A percentile compares a stretch with the other conserved stretches of the same genome.
Conservation (phyloP, 2,329 filamentous ascomycete genomes). For the Sporothrix globosa region DNA sequence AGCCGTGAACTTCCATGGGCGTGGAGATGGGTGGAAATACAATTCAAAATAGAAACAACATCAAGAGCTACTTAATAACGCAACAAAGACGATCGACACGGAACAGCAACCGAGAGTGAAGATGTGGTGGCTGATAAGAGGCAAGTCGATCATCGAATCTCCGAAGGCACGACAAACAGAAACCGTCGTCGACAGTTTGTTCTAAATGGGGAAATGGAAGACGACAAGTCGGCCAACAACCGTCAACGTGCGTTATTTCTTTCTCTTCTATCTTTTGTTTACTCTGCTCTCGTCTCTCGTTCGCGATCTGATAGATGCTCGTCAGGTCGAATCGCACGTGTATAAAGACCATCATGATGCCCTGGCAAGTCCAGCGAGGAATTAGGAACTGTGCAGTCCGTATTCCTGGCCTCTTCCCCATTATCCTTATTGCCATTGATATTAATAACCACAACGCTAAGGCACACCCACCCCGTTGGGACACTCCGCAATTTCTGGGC, state of each 20-base stretch:
- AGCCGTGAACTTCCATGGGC: neutral
- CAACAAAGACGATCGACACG: neutral
- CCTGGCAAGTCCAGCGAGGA: neutral
- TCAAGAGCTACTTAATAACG: neutral
- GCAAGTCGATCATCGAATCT: neutral
- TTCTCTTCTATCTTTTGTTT: neutral
- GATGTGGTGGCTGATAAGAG: slow-evolving; percentile 17
- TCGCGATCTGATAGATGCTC: no score
- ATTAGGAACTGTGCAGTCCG: neutral
- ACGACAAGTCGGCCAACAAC: neutral
- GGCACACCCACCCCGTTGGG: neutral
- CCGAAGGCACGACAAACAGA: no score
- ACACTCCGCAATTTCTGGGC: neutral
- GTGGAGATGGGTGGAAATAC: neutral
- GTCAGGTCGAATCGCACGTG: no score
- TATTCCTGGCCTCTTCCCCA: neutral
- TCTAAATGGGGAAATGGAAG: slow-evolving; percentile 29
- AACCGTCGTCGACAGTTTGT: neutral
- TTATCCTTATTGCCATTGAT: neutral
- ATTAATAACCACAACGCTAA: slow-evolving; percentile 21
- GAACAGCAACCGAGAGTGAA: neutral
- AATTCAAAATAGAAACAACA: no score
- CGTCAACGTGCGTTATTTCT: neutral
- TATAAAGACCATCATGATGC: slow-evolving; percentile 2
- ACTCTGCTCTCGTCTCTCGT: neutral